A percentile compares a stretch with the other conserved stretches of the same genome.
Conservation (phyloP, 106 monocot genomes). For the Chionographis japonica region DNA sequence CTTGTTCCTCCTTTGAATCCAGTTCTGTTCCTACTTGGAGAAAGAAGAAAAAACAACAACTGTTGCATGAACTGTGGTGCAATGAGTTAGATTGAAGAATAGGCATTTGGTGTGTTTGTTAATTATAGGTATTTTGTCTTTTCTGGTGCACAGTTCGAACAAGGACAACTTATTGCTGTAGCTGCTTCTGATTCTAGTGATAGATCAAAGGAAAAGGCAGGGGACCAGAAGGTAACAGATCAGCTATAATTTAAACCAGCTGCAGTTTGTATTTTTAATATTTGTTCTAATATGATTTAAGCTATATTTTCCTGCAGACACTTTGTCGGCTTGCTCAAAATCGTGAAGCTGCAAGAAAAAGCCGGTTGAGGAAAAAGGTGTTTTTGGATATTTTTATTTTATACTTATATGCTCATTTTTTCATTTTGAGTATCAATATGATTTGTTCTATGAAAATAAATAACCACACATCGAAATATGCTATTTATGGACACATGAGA, state of each 20-base stretch:
- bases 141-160: conserved; percentile 37
- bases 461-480: too few species aligned
- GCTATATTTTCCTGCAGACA: conserved; percentile 22
- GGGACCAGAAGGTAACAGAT: conserved; percentile 58
- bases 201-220: conserved; percentile 58
- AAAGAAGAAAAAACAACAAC: too few species aligned
- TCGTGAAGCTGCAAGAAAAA: conserved; percentile 99
- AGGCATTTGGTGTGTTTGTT: too few species aligned
- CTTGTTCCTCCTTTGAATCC: too few species aligned
- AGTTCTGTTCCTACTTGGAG: too few species aligned
- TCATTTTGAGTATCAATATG: neutral
- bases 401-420: neutral
- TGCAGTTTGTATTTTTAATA: neutral
- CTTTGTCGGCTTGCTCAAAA: conserved; percentile 95
- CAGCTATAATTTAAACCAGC: neutral
- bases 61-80: too few species aligned
- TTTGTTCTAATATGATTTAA: neutral
- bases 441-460: too few species aligned
- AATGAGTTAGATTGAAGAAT: too few species aligned
- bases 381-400: neutral
- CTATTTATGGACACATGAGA: too few species aligned
- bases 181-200: conserved; percentile 74
- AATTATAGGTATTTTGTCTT: neutral
- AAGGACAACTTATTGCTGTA: conserved; percentile 24
- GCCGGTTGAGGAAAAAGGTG: conserved; percentile 88